Evolutionary conservation across 2,329 filamentous ascomycete genomes (phyloP).

Genomic region (Emmonsiellopsis sp.): DNA sequence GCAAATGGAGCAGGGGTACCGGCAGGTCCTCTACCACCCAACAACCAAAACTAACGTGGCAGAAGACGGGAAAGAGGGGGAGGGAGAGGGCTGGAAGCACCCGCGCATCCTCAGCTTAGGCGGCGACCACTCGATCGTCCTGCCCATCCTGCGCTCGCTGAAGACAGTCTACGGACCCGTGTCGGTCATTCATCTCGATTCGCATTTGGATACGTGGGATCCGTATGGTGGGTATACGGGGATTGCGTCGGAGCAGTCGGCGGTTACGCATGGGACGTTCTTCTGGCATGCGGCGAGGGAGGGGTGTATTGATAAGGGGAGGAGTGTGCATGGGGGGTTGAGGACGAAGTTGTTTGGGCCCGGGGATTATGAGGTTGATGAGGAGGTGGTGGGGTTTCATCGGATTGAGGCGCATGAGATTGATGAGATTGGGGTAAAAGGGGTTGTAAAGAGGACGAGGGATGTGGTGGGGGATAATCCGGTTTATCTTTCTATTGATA

Average conservation of each 20-base stretch:
- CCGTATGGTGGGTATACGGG: constrained; percentile 45
- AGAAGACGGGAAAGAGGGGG: constrained; percentile 57
- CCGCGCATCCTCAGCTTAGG: constrained; percentile 70
- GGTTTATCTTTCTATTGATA: neutral
- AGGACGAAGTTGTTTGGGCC: too few species aligned
- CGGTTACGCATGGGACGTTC: constrained; percentile 79
- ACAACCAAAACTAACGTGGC: constrained; percentile 58
- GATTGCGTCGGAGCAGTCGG: constrained; percentile 31
- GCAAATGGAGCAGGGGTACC: constrained; percentile 80
- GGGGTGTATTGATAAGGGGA: constrained; percentile 59
- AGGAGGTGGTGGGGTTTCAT: too few species aligned
- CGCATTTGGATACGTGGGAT: constrained; percentile 55
- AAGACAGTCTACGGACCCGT: constrained; percentile 60
- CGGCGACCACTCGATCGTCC: constrained; percentile 38
- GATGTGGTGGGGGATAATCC: neutral
- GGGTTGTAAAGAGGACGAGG: too few species aligned
- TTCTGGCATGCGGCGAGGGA: constrained; percentile 76
- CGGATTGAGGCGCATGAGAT: too few species aligned
- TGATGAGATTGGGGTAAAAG: too few species aligned
- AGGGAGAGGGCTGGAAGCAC: constrained; percentile 64
- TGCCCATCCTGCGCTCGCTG: constrained; percentile 47
- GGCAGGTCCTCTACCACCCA: constrained; percentile 60
- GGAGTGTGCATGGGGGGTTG: too few species aligned
- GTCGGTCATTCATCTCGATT: constrained; percentile 56
- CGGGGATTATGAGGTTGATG: too few species aligned